Evolutionary conservation across 208 protist genomes (phyloP), one percentile per base, ranked within the genome.

Genomic region (Histomonas meleagridis): DNA sequence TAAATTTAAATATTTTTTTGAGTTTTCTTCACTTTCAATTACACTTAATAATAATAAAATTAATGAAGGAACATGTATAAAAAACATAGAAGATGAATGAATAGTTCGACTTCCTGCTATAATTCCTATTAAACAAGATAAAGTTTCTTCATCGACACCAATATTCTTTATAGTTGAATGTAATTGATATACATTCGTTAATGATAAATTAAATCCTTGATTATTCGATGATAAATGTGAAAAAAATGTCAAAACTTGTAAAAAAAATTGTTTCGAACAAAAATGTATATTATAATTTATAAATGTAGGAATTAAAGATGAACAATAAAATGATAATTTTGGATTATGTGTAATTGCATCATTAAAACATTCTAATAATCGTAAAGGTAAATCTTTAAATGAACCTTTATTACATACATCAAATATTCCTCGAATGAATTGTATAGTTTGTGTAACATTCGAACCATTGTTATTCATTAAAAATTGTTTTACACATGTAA

Each of bases 381-480:
- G 46, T 0, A 57, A 38, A 2, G 76, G 26, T 26, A 86, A 55
- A 51, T 86, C 76, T 38, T 86, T 16, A 35, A 10, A 38, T 57
- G 3, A 2, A n/a, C 14, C 0, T 86, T 5, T 26, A 23, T 26
- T 12, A 65, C 60, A 65, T 7, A 65, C 60, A 10, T 51, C 76
- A 55, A 86, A 55, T n/a, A 86, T 46, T 28, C 76, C 76, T 16
- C 76, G 18, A 86, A 86, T 86, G 28, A 86, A 86, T 55, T 86
- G 26, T 55, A 46, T 28, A 5, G 60, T 65, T 65, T 65, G 60
- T 5, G 23, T 5, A 5, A 65, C 60, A 32, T 65, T 3, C 16
- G n/a, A 32, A 32, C 16, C 46, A 26, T 12, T 12, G 38, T 38
- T 57, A 55, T 86, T 86, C 14, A 46, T 57, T 9, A 86, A 55